These are phyloP conservation scores for Alloteropsis semialata DNA, from an alignment of 176 grass and related monocot species.

Conservation along the genomic window DNA sequence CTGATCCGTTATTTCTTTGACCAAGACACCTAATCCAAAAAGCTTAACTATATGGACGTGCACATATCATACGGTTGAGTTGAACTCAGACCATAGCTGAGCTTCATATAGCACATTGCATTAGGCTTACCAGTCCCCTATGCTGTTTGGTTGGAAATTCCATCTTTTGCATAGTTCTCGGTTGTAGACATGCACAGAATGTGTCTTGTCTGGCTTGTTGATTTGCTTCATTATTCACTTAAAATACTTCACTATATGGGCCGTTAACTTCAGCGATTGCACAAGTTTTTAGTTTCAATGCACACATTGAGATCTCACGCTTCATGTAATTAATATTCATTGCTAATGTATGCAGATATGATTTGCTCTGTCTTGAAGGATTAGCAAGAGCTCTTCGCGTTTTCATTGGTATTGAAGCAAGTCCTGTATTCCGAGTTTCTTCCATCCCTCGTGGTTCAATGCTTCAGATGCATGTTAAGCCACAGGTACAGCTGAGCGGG, in stretches of 20 bases:
- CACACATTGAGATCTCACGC: background rate
- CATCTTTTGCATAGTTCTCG: background rate
- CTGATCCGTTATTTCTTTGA: background rate
- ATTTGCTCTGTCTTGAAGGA: slow-evolving; percentile 93
- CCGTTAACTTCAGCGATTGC: background rate
- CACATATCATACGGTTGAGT: background rate
- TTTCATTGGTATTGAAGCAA: slow-evolving; percentile 65
- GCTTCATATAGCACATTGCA: background rate
- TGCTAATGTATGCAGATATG: slow-evolving; percentile 60
- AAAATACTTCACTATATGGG: background rate
- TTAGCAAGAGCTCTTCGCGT: slow-evolving; percentile 76
- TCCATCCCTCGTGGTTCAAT: slow-evolving; percentile 48
- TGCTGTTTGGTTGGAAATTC: background rate
- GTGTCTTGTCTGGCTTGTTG: slow-evolving; percentile 3
- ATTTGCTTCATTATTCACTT: background rate
- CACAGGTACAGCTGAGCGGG: slow-evolving; percentile 45
- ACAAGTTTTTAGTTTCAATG: background rate
- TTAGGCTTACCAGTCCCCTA: background rate
- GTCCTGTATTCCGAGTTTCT: slow-evolving; percentile 56
- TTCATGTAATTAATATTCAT: slow-evolving; percentile 11
- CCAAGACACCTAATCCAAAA: background rate
- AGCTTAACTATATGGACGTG: background rate
- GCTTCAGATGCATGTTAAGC: slow-evolving; percentile 74
- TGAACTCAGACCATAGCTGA: slow-evolving; percentile 2
- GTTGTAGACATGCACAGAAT: background rate